Evolutionary conservation across 2,329 filamentous ascomycete genomes (phyloP), one percentile per base, ranked within the genome.

Genomic region (Monilinia polystroma): DNA sequence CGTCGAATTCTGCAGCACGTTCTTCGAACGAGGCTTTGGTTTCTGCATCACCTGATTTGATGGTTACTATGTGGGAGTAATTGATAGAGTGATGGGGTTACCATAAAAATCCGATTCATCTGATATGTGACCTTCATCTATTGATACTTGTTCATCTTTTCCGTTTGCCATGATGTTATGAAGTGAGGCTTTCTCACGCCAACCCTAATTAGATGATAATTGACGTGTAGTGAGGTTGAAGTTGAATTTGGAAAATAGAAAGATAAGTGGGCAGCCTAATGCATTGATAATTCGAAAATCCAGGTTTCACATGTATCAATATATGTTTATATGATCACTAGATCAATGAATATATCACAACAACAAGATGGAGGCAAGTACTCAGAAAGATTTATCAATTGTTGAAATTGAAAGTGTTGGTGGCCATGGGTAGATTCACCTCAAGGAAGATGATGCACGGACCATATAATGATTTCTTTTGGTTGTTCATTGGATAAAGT

Each of bases 31-130:
- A 74, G 23, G 76, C 73, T 60, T 82, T 80, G 35, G 81, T 79
- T 8, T 82, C 76, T 11, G 84, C 80, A 66, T 86, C 83, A 63
- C 89, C 88, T 91, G 70, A 32, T 26, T 26, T 35, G 64, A 52
- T 29, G 41, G 52, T 71, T 62, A 72, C 69, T 68, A 47, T 29
- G n/a, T 32, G 38, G n/a, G 20, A 59, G 63, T 63, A 35, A 47
- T 14, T 32, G 32, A 14, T 64, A 49, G 51, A 51, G 47, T 67
- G 67, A 20, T 52, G 23, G 18, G 38, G 49, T 63, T 77, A 84
- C 84, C 84, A 67, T 86, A 86, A 72, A 86, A 86, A 62, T 84
- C 83, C 1, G 84, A 86, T 64, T 86, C 83, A 18, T 76, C 73
- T 26, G 75, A 76, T 11, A 76, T 43, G 58, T 75, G 75, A 2